Base-by-base conservation (phyloP, 106 monocot species). In the Acanthochlamys bracteata region DNA sequence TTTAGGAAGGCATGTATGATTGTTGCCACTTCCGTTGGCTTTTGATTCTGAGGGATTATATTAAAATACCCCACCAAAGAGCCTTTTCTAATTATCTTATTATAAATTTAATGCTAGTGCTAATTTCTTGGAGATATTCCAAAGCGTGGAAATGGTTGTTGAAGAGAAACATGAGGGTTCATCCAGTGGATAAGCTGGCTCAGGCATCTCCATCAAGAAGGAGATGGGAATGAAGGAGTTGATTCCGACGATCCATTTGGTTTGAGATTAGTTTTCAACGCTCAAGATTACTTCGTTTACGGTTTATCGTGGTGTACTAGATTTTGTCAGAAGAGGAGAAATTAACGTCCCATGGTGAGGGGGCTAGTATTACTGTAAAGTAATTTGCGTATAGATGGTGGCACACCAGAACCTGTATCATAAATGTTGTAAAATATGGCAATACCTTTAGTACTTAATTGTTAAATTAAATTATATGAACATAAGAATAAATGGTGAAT, bases 131-230 rank as follows among this genome's bases (percentile, higher is more conserved):
- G 80, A 86, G 55, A 72, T 75, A 57, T 81, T 83, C 15, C 66
- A 55, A 51, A 65, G 20, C 41, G 61, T 78, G 7, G 62, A 74
- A 61, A 55, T 21, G 22, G 67, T 64, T 51, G 57, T 85, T 49
- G 21, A 64, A 25, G 61, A 75, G 60, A 62, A 60, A 52, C 60
- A 83, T 22, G 80, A 80, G 57, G 61, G 68, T 43, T 63, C 80
- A 8, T 93, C 27, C 85, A 81, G 22, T 83, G 89, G 80, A 77
- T 93, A 67, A 71, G 83, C 54, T 93, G 93, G 93, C 71, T 93
- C 4, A 61, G 54, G 1, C 85, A 89, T 72, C 65, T 93, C 49
- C 57, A 57, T 54, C 78, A 66, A 53, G 57, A 75, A 60, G 79
- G 63, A 27, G 43, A 55, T 39, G 54, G 24, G 20, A n/a, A 51